phyloP scores from a whole-genome alignment of 306 rosid genomes.

The Lathyrus sativus region DNA sequence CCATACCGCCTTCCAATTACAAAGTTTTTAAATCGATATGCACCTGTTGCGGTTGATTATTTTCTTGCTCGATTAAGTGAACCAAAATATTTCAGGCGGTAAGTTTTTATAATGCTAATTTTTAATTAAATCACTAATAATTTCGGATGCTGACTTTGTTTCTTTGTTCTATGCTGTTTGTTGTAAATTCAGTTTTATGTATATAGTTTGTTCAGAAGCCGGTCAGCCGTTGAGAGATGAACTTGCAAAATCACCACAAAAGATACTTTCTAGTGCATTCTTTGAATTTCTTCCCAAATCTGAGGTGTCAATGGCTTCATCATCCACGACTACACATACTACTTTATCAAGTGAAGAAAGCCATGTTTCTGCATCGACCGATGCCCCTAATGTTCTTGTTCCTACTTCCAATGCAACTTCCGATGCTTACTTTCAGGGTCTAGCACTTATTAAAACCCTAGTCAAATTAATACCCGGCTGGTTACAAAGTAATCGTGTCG shows the following conservation, averaged over 20 bases:
- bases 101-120: slow-evolving; percentile 39
- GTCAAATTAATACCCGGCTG: slow-evolving; percentile 93
- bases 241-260: slow-evolving; percentile 94
- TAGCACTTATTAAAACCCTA: slow-evolving; percentile 82
- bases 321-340: slow-evolving; percentile 61
- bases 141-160: slow-evolving; percentile 36
- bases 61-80: slow-evolving; percentile 90
- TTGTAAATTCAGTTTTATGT: slow-evolving; percentile 72
- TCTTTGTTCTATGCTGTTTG: slow-evolving; percentile 14
- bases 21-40: slow-evolving; percentile 91
- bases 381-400: slow-evolving; percentile 56
- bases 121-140: slow-evolving; percentile 6
- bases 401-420: slow-evolving; percentile 54
- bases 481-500: slow-evolving; percentile 82
- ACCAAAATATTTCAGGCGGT: slow-evolving; percentile 96
- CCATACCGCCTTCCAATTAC: slow-evolving; percentile 94
- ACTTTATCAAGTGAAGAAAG: slow-evolving; percentile 65
- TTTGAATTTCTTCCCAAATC: slow-evolving; percentile 73
- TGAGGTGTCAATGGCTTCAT: slow-evolving; percentile 61
- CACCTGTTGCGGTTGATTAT: slow-evolving; percentile 83
- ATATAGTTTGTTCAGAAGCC: slow-evolving; percentile 86
- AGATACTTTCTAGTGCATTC: slow-evolving; percentile 88
- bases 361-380: slow-evolving; percentile 62
- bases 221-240: slow-evolving; percentile 96
- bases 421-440: slow-evolving; percentile 92